Base-by-base conservation (phyloP, 495 filamentous ascomycete species). In the Talaromyces thailandensis region DNA sequence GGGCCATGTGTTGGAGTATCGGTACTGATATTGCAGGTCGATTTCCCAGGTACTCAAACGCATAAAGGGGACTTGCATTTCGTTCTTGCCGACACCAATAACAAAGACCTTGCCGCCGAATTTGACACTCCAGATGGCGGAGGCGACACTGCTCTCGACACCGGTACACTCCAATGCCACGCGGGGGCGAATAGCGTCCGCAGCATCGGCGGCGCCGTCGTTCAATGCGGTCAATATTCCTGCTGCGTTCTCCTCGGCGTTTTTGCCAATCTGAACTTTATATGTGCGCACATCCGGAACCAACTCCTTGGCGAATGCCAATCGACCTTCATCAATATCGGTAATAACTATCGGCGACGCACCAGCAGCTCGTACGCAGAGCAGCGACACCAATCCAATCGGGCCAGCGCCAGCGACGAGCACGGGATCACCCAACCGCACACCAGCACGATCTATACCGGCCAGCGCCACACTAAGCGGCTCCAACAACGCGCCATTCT, bases 51-150 rank as follows among this genome's bases (percentile, higher is more conserved):
- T 93, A 68, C 88, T 92, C 31, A 90, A 79, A 65, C 91, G 81
- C 91, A 96, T 96, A 75, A 96, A 97, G 40, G 92, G 92, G 64
- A 96, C 88, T 69, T 84, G 88, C 81, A 96, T 92, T 83, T 96
- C 91, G 69, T 91, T 91, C 85, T 89, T 94, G 64, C 92, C 92
- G 2, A 96, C 92, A 26, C 92, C 92, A 65, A 94, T 92, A 52
- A 96, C 86, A 68, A 96, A 96, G 35, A 97, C 92, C 78, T 93
- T 94, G 61, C 92, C 92, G 62, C 92, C 92, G 67, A 96, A 96
- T 73, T 92, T 91, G 66, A 92, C 84, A 32, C 88, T 86, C 82
- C 89, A 91, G 71, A 97, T 92, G 51, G 91, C 90, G 35, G 90
- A 83, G 23, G 84, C 83, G 68, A 97, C 86, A 70, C 85, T 89